phyloP scores from a whole-genome alignment of 192 early-diverging fungal species.

The Gryganskiella cystojenkinii region DNA sequence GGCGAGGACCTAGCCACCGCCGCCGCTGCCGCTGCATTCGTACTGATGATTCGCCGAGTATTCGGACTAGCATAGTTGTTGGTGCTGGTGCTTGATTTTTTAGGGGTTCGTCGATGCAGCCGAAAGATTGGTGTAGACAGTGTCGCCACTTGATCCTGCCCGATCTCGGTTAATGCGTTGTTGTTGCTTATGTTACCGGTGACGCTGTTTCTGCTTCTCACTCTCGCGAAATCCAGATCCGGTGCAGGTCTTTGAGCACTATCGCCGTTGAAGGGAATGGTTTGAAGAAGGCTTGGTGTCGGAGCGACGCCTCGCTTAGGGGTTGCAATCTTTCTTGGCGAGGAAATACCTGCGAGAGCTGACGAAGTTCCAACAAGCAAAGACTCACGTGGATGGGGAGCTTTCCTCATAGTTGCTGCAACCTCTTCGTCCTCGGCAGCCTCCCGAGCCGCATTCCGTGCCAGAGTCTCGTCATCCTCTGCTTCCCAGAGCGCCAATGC shows the following conservation, averaged over 20 bases:
- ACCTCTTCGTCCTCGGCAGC: conserved; percentile 17
- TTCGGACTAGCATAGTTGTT: no score
- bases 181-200: not conserved
- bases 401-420: not conserved
- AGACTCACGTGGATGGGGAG: no score
- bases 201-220: not conserved
- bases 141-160: not conserved
- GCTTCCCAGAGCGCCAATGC: conserved; percentile 32
- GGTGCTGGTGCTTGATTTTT: no score
- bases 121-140: no score
- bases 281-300: conserved; percentile 18
- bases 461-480: conserved; percentile 41
- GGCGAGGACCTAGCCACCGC: not conserved
- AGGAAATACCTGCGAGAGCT: no score
- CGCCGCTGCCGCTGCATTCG: not conserved
- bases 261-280: conserved; percentile 30
- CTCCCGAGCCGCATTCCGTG: conserved; percentile 42
- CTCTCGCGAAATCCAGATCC: conserved; percentile 7
- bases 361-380: no score
- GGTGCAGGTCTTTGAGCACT: conserved; percentile 25
- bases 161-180: not conserved
- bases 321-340: conserved; percentile 4
- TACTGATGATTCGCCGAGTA: not conserved
- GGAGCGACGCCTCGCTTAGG: not conserved
- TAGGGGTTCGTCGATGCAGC: no score